These are phyloP conservation scores for Verbascum thapsus DNA, from an alignment of 257 asterid genomes.

Conservation along the genomic window DNA sequence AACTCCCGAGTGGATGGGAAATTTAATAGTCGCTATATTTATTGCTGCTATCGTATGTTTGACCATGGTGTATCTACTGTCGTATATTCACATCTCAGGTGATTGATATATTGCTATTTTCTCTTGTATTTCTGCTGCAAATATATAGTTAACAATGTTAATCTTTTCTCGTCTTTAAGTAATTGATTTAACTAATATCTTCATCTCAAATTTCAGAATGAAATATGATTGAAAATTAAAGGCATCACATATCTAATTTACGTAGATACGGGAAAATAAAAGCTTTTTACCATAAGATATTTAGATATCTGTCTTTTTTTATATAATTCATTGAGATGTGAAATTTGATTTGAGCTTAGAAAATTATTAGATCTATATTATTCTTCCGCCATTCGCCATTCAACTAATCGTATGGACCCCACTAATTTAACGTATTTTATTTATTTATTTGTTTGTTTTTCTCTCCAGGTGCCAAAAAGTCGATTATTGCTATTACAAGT, in stretches of 20 bases:
- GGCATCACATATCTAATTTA: too few species aligned
- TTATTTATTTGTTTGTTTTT: conserved; percentile 22
- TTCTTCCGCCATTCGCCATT: too few species aligned
- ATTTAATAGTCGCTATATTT: conserved; percentile 56
- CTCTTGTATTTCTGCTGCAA: conserved; percentile 18
- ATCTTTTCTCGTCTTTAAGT: conserved; percentile 4
- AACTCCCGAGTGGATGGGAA: conserved; percentile 73
- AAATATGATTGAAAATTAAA: too few species aligned
- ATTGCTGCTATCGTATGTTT: conserved; percentile 74
- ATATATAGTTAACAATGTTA: not conserved
- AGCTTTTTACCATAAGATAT: too few species aligned
- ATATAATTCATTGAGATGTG: too few species aligned
- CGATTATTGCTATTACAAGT: conserved; percentile 48
- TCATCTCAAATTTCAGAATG: not conserved
- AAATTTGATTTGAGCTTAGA: too few species aligned
- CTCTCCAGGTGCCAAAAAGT: conserved; percentile 63
- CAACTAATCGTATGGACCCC: too few species aligned
- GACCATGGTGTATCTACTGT: conserved; percentile 74
- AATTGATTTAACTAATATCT: conserved; percentile 1
- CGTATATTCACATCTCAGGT: conserved; percentile 96
- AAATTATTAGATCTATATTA: too few species aligned
- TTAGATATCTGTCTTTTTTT: too few species aligned
- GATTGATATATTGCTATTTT: conserved; percentile 18
- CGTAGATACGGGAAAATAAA: too few species aligned
- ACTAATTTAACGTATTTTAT: not conserved